phyloP scores from a whole-genome alignment of 1,139 yeast genomes.

The Suhomyces wounanorum region DNA sequence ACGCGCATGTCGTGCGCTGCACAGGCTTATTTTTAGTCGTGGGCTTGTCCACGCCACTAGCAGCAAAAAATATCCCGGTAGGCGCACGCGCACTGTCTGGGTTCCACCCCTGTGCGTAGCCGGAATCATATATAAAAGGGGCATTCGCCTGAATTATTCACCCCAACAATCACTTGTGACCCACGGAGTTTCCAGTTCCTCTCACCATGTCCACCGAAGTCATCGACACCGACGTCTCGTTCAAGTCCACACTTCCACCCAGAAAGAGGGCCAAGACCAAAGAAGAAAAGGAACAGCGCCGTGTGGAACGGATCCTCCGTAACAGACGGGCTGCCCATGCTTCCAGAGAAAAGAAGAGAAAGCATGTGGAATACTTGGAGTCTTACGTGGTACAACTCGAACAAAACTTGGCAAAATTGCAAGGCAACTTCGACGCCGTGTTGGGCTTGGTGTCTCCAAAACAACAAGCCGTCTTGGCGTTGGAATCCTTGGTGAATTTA shows the following conservation, averaged over 20 bases:
- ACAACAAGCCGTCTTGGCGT: slow-evolving; percentile 17
- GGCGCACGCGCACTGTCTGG: not conserved
- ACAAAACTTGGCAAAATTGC: slow-evolving; percentile 30
- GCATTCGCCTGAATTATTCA: not conserved
- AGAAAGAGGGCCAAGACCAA: slow-evolving; percentile 94
- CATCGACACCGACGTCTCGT: slow-evolving; percentile 17
- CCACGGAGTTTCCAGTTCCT: not conserved
- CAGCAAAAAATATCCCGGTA: not conserved
- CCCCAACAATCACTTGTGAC: not conserved
- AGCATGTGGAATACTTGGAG: slow-evolving; percentile 86
- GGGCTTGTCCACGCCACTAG: slow-evolving; percentile 1
- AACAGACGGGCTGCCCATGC: slow-evolving; percentile 98
- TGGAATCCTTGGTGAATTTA: slow-evolving; percentile 27
- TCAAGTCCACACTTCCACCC: slow-evolving; percentile 71
- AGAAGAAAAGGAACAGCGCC: slow-evolving; percentile 95
- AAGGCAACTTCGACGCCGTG: slow-evolving; percentile 26
- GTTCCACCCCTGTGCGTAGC: not conserved
- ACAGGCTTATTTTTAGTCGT: not conserved
- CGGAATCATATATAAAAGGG: slow-evolving; percentile 1
- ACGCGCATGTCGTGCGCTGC: not conserved
- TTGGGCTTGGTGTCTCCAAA: slow-evolving; percentile 18
- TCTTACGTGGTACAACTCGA: slow-evolving; percentile 56
- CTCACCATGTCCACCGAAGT: slow-evolving; percentile 15
- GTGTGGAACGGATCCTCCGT: slow-evolving; percentile 87
- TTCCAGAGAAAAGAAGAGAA: slow-evolving; percentile 92